A percentile compares a stretch with the other conserved stretches of the same genome.
phyloP scores from a whole-genome alignment of 2,329 filamentous ascomycete genomes.

The Phyllosticta paracitricarpa region DNA sequence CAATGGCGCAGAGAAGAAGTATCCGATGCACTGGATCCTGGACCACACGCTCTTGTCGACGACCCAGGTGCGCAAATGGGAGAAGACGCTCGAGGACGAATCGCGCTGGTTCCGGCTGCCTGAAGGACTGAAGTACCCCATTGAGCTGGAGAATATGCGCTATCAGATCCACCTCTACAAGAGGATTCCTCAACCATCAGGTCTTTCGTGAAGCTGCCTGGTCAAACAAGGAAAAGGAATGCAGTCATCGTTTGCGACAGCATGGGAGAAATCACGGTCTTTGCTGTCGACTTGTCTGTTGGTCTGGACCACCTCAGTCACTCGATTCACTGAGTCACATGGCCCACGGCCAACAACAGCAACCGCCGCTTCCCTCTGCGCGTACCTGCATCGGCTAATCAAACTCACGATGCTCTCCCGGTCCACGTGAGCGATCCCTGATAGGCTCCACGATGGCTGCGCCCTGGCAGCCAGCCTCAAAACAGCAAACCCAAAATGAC shows the following conservation, averaged over 20 bases:
- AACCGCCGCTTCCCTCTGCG: not conserved
- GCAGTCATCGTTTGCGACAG: not conserved
- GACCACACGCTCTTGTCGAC: slow-evolving; percentile 62
- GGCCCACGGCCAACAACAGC: not conserved
- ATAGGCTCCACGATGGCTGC: not conserved
- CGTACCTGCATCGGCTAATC: not conserved
- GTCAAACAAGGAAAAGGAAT: not conserved
- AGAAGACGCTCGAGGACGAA: slow-evolving; percentile 64
- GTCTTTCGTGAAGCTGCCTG: not conserved
- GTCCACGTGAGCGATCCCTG: not conserved
- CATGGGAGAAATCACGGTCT: not conserved
- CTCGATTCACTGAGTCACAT: not conserved
- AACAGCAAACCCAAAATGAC: not conserved
- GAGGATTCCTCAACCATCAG: not conserved
- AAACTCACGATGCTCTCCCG: not conserved
- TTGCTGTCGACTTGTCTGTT: not conserved
- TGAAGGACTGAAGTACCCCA: slow-evolving; percentile 60
- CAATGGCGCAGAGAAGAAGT: slow-evolving; percentile 48
- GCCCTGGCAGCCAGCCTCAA: not conserved
- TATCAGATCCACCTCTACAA: slow-evolving; percentile 82
- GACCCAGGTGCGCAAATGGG: slow-evolving; percentile 44
- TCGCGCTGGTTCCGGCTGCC: slow-evolving; percentile 74
- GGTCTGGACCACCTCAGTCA: not conserved
- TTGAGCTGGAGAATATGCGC: slow-evolving; percentile 86
- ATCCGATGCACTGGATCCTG: slow-evolving; percentile 90